Conservation (phyloP, 2,329 filamentous ascomycete genomes). For the Tolypocladium ophioglossoides region DNA sequence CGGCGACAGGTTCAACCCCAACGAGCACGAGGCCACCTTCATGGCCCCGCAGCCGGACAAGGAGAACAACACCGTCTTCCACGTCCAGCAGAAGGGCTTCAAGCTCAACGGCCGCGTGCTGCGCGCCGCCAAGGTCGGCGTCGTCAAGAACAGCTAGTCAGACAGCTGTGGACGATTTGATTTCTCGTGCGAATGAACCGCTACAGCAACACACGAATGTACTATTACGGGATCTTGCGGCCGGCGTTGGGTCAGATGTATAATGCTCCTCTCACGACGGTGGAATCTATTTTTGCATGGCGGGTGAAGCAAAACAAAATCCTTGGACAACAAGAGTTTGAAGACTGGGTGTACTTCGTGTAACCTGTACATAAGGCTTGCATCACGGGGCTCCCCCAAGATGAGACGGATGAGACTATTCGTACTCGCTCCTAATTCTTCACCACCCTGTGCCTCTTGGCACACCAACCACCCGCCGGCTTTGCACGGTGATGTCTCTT, state of each 20-base stretch:
- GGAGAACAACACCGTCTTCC: conserved; percentile 83
- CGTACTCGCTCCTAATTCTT: neutral
- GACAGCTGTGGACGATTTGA: neutral
- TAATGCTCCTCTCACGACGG: conserved; percentile 37
- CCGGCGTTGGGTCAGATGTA: conserved; percentile 28
- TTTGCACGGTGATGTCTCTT: too few relatives aligned
- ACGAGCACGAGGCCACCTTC: conserved; percentile 93
- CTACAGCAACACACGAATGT: neutral
- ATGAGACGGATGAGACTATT: conserved; percentile 1
- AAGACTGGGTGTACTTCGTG: conserved; percentile 6
- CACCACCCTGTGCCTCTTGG: neutral
- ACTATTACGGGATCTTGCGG: conserved; percentile 9
- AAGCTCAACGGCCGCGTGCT: conserved; percentile 82
- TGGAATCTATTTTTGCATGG: conserved; percentile 14
- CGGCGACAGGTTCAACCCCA: conserved; percentile 87
- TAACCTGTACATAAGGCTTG: conserved; percentile 6
- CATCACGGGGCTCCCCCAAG: conserved; percentile 1
- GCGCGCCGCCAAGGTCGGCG: conserved; percentile 89
- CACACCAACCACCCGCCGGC: neutral
- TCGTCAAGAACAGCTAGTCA: conserved; percentile 67
- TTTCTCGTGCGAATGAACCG: neutral
- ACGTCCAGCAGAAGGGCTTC: conserved; percentile 93
- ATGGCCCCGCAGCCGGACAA: conserved; percentile 80
- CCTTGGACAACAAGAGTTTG: conserved; percentile 5
- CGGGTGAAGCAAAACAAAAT: conserved; percentile 8